These are phyloP conservation scores for Termitomyces sp. DNA, from an alignment of 768 basidiomycete species.

Conservation along the genomic window DNA sequence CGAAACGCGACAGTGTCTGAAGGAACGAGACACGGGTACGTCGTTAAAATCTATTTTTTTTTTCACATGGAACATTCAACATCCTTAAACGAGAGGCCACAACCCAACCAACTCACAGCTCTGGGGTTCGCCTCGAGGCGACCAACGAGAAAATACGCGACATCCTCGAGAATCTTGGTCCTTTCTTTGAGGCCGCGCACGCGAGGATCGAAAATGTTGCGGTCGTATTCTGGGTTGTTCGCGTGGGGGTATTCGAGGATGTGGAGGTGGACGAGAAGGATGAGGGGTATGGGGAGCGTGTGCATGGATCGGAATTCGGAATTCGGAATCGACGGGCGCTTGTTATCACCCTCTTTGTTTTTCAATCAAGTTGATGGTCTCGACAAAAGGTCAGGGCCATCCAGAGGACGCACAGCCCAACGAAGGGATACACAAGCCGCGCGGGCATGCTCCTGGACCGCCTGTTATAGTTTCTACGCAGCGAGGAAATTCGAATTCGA, in stretches of 20 bases:
- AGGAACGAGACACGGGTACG: constrained; percentile 48
- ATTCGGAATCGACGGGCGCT: too few relatives aligned
- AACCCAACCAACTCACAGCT: constrained; percentile 14
- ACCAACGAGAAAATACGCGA: constrained; percentile 42
- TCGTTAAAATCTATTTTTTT: constrained; percentile 36
- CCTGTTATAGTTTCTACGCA: constrained; percentile 4
- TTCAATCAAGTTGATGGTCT: background rate
- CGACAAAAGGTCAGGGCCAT: background rate
- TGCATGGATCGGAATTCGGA: background rate
- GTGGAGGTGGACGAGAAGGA: constrained; percentile 48
- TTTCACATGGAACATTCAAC: background rate
- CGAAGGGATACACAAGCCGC: constrained; percentile 13
- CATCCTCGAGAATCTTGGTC: constrained; percentile 45
- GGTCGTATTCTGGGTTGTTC: constrained; percentile 44
- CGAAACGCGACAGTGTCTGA: constrained; percentile 47
- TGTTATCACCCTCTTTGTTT: too few relatives aligned
- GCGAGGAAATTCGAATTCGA: background rate
- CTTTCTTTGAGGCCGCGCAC: constrained; percentile 45
- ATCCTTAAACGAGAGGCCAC: too few relatives aligned
- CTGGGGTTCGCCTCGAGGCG: constrained; percentile 33
- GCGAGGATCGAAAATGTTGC: constrained; percentile 38
- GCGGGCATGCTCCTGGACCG: constrained; percentile 7
- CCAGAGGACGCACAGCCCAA: constrained; percentile 17
- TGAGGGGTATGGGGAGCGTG: constrained; percentile 20
- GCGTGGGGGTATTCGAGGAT: constrained; percentile 44